phyloP scores from a whole-genome alignment of 495 filamentous ascomycete species.

The Hypomontagnella monticulosa region DNA sequence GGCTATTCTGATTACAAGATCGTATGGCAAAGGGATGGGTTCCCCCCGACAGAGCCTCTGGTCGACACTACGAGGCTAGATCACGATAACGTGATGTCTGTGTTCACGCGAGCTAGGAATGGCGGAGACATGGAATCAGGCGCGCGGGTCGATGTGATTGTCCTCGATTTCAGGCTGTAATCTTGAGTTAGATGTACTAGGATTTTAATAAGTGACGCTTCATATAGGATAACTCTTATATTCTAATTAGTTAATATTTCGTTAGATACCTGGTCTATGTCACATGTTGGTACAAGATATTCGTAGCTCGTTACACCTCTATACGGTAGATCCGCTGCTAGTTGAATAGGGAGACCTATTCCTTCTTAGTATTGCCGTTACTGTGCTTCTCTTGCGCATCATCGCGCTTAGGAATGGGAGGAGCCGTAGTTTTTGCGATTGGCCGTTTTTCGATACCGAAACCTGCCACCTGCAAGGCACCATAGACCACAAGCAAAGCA shows the following conservation, averaged over 20 bases:
- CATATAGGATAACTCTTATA: neutral
- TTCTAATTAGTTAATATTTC: conserved; percentile 6
- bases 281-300: conserved; percentile 29
- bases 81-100: conserved; percentile 49
- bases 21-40: conserved; percentile 46
- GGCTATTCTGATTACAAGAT: conserved; percentile 45
- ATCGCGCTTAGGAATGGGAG: neutral
- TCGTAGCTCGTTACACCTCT: conserved; percentile 34
- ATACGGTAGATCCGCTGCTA: conserved; percentile 1
- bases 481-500: conserved; percentile 46
- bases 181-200: neutral
- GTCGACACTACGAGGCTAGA: conserved; percentile 49
- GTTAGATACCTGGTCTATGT: conserved; percentile 31
- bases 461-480: conserved; percentile 34
- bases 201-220: neutral
- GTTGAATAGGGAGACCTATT: conserved; percentile 14
- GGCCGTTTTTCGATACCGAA: conserved; percentile 37
- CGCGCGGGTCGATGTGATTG: conserved; percentile 37
- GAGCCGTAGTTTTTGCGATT: neutral
- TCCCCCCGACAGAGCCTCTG: conserved; percentile 50
- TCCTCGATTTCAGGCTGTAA: conserved; percentile 53
- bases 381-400: neutral
- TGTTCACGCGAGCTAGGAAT: conserved; percentile 44
- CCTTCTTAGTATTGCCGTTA: conserved; percentile 28
- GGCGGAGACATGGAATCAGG: conserved; percentile 15